Evolutionary conservation across 441 rosid species (phyloP), one percentile per base, ranked within the genome.

Genomic region (Populus hybrid): DNA sequence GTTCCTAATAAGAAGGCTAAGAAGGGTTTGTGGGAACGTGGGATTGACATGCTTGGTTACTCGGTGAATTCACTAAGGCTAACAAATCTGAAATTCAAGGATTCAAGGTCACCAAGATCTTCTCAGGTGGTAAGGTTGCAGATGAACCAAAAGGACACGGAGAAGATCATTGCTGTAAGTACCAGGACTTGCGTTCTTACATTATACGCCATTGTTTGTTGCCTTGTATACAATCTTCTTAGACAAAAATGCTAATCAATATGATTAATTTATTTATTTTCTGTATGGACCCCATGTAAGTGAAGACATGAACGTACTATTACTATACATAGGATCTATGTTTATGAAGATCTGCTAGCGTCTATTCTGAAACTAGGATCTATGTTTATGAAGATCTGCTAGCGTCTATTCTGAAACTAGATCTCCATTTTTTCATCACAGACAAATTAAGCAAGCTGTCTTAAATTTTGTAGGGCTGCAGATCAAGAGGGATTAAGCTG

Each of bases 1-100:
- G 38, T 87, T 34, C 90, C 90, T 10, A 67, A 35, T 4, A 87
- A 80, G 59, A 86, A 83, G 68, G 79, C 71, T 23, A 83, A 85
- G 67, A 89, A 89, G 80, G 38, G 81, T 12, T 38, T 89, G 53
- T 87, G 89, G 92, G 80, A 83, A 4, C 83, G 92, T 5, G 92
- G 90, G 3, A n/a, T 83, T 36, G 86, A 86, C 86, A 34, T 89
- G 85, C 76, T 89, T 38, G 75, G 82, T 21, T 89, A 89, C 82
- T 87, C 91, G 5, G 72, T 89, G 65, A 85, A 86, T 73, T 82
- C 90, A 11, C 65, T 85, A 0, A 76, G 86, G 76, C 70, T 86
- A 9, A 53, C 89, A 1, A 81, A 85, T 68, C 71, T 89, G 75
- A 76, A 76, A 68, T 89, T 89, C 81, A 75, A 68, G 40, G 89